These are phyloP conservation scores for Endocarpon pusillum DNA, from an alignment of 495 filamentous ascomycete species.

Conservation along the genomic window DNA sequence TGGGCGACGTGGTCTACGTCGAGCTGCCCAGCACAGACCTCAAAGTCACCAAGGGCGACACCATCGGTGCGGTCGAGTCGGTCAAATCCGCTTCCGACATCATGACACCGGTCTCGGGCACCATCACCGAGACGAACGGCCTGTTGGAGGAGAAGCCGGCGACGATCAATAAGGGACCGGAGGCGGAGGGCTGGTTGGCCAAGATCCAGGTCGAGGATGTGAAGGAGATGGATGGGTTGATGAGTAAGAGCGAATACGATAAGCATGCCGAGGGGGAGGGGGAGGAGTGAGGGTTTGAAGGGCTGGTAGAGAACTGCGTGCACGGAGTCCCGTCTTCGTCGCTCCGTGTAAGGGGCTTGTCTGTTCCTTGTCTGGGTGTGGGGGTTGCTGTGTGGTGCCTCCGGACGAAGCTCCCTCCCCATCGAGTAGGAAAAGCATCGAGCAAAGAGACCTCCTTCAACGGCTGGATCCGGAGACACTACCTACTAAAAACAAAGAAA, in stretches of 20 bases:
- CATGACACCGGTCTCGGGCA: slow-evolving; percentile 68
- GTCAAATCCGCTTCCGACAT: slow-evolving; percentile 97
- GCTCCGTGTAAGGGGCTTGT: no score
- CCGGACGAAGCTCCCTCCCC: no score
- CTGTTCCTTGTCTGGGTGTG: no score
- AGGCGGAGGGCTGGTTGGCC: slow-evolving; percentile 82
- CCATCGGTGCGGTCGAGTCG: slow-evolving; percentile 87
- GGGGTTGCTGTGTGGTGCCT: no score
- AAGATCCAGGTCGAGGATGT: slow-evolving; percentile 58
- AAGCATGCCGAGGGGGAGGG: slow-evolving; percentile 43
- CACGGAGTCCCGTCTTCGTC: no score
- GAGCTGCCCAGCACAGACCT: slow-evolving; percentile 61
- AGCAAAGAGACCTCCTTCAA: no score
- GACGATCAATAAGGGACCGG: slow-evolving; percentile 69
- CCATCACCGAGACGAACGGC: slow-evolving; percentile 51
- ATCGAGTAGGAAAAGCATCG: no score
- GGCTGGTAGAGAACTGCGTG: no score
- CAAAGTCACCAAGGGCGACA: slow-evolving; percentile 50
- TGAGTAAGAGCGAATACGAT: slow-evolving; percentile 58
- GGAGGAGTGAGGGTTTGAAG: no score
- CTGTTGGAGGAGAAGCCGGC: slow-evolving; percentile 67
- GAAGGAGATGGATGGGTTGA: slow-evolving; percentile 54
- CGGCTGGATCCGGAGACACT: no score
- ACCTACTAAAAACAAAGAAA: no score
- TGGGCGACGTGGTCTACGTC: slow-evolving; percentile 93